Evolutionary conservation across 2,329 filamentous ascomycete species (phyloP).

Genomic region (Aspergillus sp.): DNA sequence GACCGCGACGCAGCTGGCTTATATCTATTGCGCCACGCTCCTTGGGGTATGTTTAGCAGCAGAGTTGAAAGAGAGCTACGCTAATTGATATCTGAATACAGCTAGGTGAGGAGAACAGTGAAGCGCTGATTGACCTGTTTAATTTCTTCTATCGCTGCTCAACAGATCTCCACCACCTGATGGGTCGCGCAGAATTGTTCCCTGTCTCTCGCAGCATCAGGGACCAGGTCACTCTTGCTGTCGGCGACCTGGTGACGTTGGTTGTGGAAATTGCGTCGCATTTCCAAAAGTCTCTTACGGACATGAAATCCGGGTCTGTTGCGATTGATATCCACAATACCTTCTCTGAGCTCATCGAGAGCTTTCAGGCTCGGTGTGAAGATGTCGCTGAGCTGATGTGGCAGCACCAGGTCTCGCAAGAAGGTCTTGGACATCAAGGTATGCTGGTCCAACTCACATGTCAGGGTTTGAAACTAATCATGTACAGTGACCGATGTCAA

Average conservation of each 20-base stretch:
- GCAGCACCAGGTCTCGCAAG: constrained; percentile 37
- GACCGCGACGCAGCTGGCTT: constrained; percentile 49
- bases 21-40: constrained; percentile 48
- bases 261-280: constrained; percentile 33
- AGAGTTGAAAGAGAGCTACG: rapidly evolving
- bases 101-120: constrained; percentile 49
- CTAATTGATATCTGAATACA: constrained; percentile 15
- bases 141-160: constrained; percentile 53
- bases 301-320: constrained; percentile 23
- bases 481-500: constrained; percentile 29
- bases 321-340: constrained; percentile 39
- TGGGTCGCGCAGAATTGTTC: constrained; percentile 50
- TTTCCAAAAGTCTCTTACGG: constrained; percentile 32
- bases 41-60: constrained; percentile 42
- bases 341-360: constrained; percentile 37
- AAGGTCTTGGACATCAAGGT: constrained; percentile 16
- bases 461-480: too few species aligned
- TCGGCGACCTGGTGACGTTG: constrained; percentile 36
- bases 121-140: constrained; percentile 51
- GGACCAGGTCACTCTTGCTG: constrained; percentile 44
- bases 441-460: too few species aligned
- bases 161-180: constrained; percentile 40
- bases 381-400: constrained; percentile 41
- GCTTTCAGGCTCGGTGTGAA: constrained; percentile 36
- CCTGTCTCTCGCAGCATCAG: constrained; percentile 48